Evolutionary conservation across 495 filamentous ascomycete species (phyloP).

Genomic region (Podospora fimiseda): DNA sequence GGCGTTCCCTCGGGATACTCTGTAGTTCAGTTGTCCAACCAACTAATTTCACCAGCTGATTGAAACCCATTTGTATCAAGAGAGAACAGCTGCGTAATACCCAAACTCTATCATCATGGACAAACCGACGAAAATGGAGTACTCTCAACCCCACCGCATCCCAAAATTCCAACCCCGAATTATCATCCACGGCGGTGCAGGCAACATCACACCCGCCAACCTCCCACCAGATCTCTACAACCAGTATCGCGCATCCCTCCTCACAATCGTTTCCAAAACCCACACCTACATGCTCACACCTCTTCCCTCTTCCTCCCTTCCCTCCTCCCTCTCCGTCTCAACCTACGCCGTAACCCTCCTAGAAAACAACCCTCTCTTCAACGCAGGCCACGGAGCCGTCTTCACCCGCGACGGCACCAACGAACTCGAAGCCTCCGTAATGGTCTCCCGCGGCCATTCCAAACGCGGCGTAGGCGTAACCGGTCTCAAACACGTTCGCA

Average conservation of each 20-base stretch:
- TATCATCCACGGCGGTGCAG: slow-evolving; percentile 87
- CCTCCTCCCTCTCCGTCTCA: slow-evolving; percentile 62
- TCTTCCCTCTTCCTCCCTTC: slow-evolving; percentile 10
- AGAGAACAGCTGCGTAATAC: no score
- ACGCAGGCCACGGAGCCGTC: slow-evolving; percentile 77
- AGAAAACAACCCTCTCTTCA: slow-evolving; percentile 80
- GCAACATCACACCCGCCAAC: slow-evolving; percentile 64
- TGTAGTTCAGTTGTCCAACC: no score
- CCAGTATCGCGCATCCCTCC: slow-evolving; percentile 56
- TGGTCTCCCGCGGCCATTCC: slow-evolving; percentile 66
- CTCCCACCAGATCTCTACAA: slow-evolving; percentile 56
- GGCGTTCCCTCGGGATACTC: no score
- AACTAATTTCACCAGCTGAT: background rate
- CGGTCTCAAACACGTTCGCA: slow-evolving; percentile 62
- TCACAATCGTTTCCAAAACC: slow-evolving; percentile 44
- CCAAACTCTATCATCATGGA: no score
- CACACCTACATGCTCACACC: slow-evolving; percentile 33
- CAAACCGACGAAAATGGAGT: slow-evolving; percentile 22
- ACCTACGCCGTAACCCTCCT: slow-evolving; percentile 70
- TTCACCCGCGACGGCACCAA: slow-evolving; percentile 77
- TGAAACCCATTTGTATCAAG: background rate
- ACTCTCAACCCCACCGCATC: slow-evolving; percentile 10
- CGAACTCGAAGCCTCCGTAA: slow-evolving; percentile 86
- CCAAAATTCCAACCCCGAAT: slow-evolving; percentile 51
- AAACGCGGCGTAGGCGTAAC: slow-evolving; percentile 76